Evolutionary conservation across 768 basidiomycete species (phyloP), one percentile per base, ranked within the genome.

Genomic region (Lepiota subincarnata): DNA sequence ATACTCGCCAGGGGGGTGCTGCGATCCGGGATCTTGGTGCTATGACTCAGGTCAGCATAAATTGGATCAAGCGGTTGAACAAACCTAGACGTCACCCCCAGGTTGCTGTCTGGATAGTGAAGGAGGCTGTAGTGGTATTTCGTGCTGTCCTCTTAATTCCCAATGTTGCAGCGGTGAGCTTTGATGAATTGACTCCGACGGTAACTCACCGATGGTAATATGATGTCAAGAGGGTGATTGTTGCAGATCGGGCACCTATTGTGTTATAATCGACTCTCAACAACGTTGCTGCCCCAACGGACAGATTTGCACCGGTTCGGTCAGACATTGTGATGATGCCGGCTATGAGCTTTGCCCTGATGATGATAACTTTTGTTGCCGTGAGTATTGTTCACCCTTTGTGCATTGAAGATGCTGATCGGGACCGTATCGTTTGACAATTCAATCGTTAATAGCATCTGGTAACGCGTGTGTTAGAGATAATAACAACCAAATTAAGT

Each of bases 161-260:
- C 38, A 39, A 18, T 53, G 52, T 35, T 53, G 52, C 26, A 53
- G 40, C 8, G 43, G 52, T 46, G 24, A 20, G 51, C 45, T 4
- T 28, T 7, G 7, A 12, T 31, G 10, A 31, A 19, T 41, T 10
- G 6, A 16, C 31, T 50, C 8, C 28, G 6, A 41, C n/a, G 34
- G 34, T 20, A 28, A n/a, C n/a, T 14, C 10, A 36, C 35, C 19
- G 10, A 26, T 14, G 1, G 7, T 11, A 31, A 35, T 22, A 6
- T 18, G 7, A 26, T 26, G n/a, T 18, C n/a, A 28, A 53, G 43
- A 43, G 10, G 52, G 52, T 24, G 36, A 35, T 20, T 53, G 52
- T 26, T 53, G 52, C 26, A 37, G 31, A 11, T 18, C 52, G 8
- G 19, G 26, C 24, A 12, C 37, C 4, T 53, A 53, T 28, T 53